Percentiles rank a stretch among this genome's conserved stretches.
Conservation (phyloP, 352 stramenopile genomes). For the Nothophytophthora sp. region DNA sequence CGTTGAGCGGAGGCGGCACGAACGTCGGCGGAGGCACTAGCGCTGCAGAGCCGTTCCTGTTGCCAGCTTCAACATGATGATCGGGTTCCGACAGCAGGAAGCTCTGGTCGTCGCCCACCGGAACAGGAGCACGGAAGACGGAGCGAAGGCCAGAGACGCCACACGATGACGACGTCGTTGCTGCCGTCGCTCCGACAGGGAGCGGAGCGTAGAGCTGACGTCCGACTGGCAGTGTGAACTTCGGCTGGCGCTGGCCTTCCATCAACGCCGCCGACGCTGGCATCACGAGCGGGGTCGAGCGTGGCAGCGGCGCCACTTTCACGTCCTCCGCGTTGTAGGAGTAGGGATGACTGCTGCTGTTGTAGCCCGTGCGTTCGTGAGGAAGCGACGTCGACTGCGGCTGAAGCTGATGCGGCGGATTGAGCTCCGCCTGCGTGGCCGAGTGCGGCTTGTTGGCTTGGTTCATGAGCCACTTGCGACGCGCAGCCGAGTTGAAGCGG, state of each 20-base stretch:
- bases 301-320: conserved; percentile 23
- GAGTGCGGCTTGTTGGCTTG: conserved; percentile 34
- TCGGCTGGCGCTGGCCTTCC: conserved; percentile 14
- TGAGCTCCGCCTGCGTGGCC: conserved; percentile 9
- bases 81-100: conserved; percentile 17
- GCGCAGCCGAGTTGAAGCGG: conserved; percentile 88
- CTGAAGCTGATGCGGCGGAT: conserved; percentile 17
- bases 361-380: conserved; percentile 12
- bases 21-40: conserved; percentile 12
- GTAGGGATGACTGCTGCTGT: conserved; percentile 10
- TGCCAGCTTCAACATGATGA: conserved; percentile 9
- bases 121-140: conserved; percentile 9
- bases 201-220: too few relatives aligned
- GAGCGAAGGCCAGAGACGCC: too few relatives aligned
- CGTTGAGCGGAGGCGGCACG: conserved; percentile 22
- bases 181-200: too few relatives aligned
- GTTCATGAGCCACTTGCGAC: conserved; percentile 81
- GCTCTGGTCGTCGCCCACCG: conserved; percentile 4
- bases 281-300: background rate
- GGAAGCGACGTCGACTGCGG: conserved; percentile 13
- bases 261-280: conserved; percentile 5
- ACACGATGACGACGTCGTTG: too few relatives aligned
- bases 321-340: background rate
- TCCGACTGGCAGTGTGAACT: conserved; percentile 16
- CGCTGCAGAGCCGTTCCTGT: conserved; percentile 14